These are phyloP conservation scores for Fusarium concolor DNA, from an alignment of 2,329 filamentous ascomycete species.

Conservation along the genomic window DNA sequence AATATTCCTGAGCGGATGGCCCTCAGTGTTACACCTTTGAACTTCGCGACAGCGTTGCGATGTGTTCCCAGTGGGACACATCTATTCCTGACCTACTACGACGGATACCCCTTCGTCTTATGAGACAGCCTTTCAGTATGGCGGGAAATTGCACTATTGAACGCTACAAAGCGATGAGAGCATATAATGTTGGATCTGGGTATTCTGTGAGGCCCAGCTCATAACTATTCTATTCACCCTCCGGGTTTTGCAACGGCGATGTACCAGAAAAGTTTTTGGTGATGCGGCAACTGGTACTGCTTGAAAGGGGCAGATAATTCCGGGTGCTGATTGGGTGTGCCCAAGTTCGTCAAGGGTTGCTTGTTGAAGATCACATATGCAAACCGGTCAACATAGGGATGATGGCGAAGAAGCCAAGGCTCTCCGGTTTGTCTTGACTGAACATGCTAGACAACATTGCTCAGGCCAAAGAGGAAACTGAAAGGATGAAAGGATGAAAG, in stretches of 20 bases:
- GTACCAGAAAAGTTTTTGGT: constrained; percentile 7
- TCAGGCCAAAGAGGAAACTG: not conserved
- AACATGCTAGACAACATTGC: not conserved
- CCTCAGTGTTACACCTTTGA: constrained; percentile 24
- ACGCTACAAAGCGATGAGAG: constrained; percentile 30
- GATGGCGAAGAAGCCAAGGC: not conserved
- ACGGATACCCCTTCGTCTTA: not conserved
- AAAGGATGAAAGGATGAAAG: not conserved
- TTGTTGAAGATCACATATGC: constrained; percentile 13
- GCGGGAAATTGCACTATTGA: constrained; percentile 24
- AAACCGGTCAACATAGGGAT: not conserved
- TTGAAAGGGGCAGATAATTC: constrained; percentile 5
- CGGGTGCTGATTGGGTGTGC: constrained; percentile 6
- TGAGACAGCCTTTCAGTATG: constrained; percentile 31
- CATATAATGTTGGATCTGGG: constrained; percentile 11
- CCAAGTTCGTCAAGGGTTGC: constrained; percentile 26
- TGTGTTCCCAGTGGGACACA: constrained; percentile 27
- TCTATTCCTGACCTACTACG: not conserved
- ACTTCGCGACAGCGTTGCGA: constrained; percentile 9
- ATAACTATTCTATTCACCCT: not conserved
- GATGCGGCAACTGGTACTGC: constrained; percentile 3
- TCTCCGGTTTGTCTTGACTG: not conserved
- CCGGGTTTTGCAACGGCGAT: not conserved
- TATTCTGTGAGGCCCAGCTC: not conserved
- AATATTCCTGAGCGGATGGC: constrained; percentile 1